A percentile compares a stretch with the other conserved stretches of the same genome.
Conservation (phyloP, 106 monocot genomes). For the Agapanthus africanus region DNA sequence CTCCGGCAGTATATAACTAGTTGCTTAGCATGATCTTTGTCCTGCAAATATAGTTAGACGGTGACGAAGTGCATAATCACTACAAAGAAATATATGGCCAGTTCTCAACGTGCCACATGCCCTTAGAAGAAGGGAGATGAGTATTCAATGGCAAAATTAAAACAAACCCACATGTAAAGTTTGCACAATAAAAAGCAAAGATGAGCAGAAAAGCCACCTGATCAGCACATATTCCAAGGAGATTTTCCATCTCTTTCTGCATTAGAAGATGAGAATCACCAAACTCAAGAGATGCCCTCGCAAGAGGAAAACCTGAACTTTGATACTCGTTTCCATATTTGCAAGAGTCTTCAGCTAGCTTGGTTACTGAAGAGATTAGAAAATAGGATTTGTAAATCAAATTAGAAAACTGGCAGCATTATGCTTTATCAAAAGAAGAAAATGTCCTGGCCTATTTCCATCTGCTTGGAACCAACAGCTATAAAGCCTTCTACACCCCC, state of each 20-base stretch:
- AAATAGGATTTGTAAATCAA: not conserved
- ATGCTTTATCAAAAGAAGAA: not conserved
- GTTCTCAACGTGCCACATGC: slow-evolving; percentile 50
- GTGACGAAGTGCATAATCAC: too few relatives aligned
- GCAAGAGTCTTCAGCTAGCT: slow-evolving; percentile 72
- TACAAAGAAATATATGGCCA: slow-evolving; percentile 42
- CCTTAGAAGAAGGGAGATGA: slow-evolving; percentile 50
- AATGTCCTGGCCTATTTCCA: slow-evolving; percentile 51
- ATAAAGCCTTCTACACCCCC: slow-evolving; percentile 60
- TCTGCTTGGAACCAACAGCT: slow-evolving; percentile 64
- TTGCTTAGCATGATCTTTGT: too few relatives aligned
- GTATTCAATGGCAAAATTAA: too few relatives aligned
- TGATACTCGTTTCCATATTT: slow-evolving; percentile 69
- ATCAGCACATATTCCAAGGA: slow-evolving; percentile 55
- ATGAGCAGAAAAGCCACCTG: slow-evolving; percentile 34
- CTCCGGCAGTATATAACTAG: not conserved
- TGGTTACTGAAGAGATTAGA: slow-evolving; percentile 47
- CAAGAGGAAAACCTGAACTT: slow-evolving; percentile 51
- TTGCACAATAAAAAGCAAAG: slow-evolving; percentile 45
- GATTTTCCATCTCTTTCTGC: slow-evolving; percentile 67
- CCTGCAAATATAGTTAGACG: too few relatives aligned
- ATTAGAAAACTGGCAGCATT: not conserved
- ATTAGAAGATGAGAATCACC: slow-evolving; percentile 68
- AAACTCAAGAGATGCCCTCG: slow-evolving; percentile 65
- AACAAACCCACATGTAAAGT: slow-evolving; percentile 62